These are phyloP conservation scores for Calonectria crousiana DNA, from an alignment of 2,329 filamentous ascomycete genomes.

Conservation along the genomic window DNA sequence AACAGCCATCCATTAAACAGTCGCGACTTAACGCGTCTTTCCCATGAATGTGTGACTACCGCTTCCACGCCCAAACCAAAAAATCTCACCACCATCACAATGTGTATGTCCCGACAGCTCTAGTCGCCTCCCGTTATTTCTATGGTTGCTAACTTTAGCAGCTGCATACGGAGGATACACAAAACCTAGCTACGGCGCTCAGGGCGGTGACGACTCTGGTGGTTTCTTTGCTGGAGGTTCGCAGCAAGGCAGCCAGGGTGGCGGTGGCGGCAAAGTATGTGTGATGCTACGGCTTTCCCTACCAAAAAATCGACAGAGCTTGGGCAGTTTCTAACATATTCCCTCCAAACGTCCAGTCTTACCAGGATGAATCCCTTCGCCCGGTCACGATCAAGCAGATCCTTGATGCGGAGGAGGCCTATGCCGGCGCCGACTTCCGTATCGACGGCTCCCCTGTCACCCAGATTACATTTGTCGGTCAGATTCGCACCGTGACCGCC, in stretches of 20 bases:
- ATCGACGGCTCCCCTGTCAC: constrained; percentile 83
- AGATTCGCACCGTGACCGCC: constrained; percentile 87
- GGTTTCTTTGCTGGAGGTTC: constrained; percentile 72
- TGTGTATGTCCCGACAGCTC: constrained; percentile 47
- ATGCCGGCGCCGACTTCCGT: constrained; percentile 80
- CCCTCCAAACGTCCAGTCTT: constrained; percentile 56
- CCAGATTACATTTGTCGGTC: constrained; percentile 85
- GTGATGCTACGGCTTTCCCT: not conserved
- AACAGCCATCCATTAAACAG: constrained; percentile 46
- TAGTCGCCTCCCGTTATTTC: not conserved
- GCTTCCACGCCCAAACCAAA: constrained; percentile 29
- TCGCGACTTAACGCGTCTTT: constrained; percentile 51
- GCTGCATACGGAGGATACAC: constrained; percentile 65
- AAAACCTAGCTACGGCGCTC: constrained; percentile 62
- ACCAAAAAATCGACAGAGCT: too few species aligned
- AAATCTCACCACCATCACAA: constrained; percentile 40
- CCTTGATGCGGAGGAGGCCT: constrained; percentile 82
- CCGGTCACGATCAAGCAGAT: constrained; percentile 97
- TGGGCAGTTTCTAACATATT: constrained; percentile 19
- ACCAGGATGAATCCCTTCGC: constrained; percentile 87
- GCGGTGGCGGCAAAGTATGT: constrained; percentile 57
- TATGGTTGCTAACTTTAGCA: constrained; percentile 39
- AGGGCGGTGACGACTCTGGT: constrained; percentile 71
- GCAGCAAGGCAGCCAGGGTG: constrained; percentile 68
- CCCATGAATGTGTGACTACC: constrained; percentile 18